phyloP scores from a whole-genome alignment of 148 eudicot species.

The Rhododendron williamsianum region DNA sequence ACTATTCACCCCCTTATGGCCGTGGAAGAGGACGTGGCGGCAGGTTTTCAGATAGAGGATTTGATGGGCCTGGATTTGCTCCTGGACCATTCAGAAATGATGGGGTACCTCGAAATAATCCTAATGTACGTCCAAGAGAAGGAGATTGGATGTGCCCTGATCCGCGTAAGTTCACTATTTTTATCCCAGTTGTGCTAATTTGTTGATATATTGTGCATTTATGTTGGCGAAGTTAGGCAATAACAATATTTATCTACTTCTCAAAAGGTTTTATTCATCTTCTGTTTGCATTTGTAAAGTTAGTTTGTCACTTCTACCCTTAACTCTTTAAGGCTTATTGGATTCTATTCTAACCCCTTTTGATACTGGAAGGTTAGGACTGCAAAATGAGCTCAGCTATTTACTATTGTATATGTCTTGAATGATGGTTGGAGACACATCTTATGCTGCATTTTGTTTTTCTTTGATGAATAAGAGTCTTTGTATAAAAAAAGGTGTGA shows the following conservation, averaged over 20 bases:
- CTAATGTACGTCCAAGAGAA: slow-evolving; percentile 89
- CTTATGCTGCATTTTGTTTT: neutral
- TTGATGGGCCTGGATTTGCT: slow-evolving; percentile 55
- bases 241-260: neutral
- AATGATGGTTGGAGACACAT: neutral
- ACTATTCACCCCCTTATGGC: slow-evolving; percentile 66
- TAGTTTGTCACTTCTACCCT: neutral
- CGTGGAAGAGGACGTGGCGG: slow-evolving; percentile 74
- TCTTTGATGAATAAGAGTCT: neutral
- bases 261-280: neutral
- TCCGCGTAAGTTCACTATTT: slow-evolving; percentile 53
- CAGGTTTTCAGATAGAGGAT: slow-evolving; percentile 57
- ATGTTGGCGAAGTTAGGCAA: neutral
- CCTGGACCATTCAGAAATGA: slow-evolving; percentile 53
- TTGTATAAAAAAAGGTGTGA: neutral
- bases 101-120: slow-evolving; percentile 50
- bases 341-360: neutral
- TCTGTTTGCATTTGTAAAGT: neutral
- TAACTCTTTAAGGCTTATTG: neutral
- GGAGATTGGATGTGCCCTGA: slow-evolving; percentile 92
- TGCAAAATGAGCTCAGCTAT: neutral
- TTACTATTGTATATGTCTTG: neutral
- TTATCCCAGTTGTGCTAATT: neutral
- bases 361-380: neutral
- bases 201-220: neutral